Conservation (phyloP, 768 basidiomycete genomes). For the Tricholoma furcatifolium region DNA sequence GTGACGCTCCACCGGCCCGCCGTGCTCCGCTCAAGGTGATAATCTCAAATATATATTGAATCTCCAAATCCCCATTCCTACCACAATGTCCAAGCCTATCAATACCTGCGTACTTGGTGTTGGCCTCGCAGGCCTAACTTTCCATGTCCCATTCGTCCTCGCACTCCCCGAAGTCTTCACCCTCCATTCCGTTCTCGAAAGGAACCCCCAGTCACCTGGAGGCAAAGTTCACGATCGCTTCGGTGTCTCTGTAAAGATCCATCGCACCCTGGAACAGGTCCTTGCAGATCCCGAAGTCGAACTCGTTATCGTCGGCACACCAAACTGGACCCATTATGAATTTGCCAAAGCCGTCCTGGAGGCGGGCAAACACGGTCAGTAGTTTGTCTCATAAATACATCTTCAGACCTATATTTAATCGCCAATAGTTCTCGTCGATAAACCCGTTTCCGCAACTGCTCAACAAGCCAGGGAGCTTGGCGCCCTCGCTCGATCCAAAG, state of each 20-base stretch:
- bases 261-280: slow-evolving; percentile 60
- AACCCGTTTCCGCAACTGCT: slow-evolving; percentile 66
- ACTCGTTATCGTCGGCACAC: slow-evolving; percentile 66
- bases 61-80: too few relatives aligned
- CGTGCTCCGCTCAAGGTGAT: background rate
- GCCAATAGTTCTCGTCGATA: slow-evolving; percentile 69
- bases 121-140: slow-evolving; percentile 73
- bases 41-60: too few relatives aligned
- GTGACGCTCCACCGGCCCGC: slow-evolving; percentile 6
- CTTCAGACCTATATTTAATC: background rate
- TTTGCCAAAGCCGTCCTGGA: slow-evolving; percentile 64
- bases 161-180: slow-evolving; percentile 69
- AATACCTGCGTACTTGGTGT: slow-evolving; percentile 73
- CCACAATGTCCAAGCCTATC: slow-evolving; percentile 48
- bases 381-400: background rate
- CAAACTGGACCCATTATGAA: slow-evolving; percentile 70
- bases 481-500: slow-evolving; percentile 54
- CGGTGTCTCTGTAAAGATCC: slow-evolving; percentile 54
- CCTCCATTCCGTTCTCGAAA: slow-evolving; percentile 73
- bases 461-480: slow-evolving; percentile 61
- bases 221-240: slow-evolving; percentile 69
- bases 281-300: slow-evolving; percentile 65
- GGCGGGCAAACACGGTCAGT: slow-evolving; percentile 70
- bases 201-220: slow-evolving; percentile 58
- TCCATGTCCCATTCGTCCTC: slow-evolving; percentile 79